These are phyloP conservation scores for Syzygium malaccense DNA, from an alignment of 441 rosid genomes.

Conservation along the genomic window DNA sequence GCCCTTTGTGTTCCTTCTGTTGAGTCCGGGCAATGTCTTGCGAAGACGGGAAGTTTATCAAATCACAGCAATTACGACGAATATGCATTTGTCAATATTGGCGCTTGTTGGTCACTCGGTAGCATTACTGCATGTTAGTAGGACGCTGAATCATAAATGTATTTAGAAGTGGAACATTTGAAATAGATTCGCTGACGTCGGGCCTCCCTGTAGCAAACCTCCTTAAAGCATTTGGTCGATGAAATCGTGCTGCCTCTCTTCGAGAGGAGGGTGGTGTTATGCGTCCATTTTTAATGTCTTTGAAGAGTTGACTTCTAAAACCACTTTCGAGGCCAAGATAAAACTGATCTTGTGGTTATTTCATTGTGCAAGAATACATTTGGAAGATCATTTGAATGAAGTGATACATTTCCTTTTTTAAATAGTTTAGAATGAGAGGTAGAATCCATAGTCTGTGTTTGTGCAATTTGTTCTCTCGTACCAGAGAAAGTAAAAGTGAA, in stretches of 20 bases:
- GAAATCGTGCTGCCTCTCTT: background rate
- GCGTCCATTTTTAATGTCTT: background rate
- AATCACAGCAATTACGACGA: background rate
- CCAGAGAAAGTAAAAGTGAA: background rate
- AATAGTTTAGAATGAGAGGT: background rate
- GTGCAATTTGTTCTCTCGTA: background rate
- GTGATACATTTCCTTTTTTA: background rate
- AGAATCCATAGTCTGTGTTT: background rate
- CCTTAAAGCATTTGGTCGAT: background rate
- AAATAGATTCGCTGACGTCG: background rate
- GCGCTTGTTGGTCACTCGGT: background rate
- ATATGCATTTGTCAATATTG: background rate
- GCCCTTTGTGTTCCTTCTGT: background rate
- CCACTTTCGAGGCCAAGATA: background rate
- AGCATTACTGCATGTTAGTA: background rate
- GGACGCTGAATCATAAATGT: background rate
- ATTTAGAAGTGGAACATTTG: background rate
- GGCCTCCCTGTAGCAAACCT: background rate
- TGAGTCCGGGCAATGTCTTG: background rate
- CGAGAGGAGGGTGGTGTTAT: background rate
- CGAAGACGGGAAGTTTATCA: background rate
- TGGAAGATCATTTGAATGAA: background rate
- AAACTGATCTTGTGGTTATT: background rate
- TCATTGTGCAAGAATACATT: background rate
- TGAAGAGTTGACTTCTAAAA: background rate